A percentile compares a stretch with the other conserved stretches of the same genome.
Conservation (phyloP, 768 basidiomycete species). For the Candolleomyces eurysporus region DNA sequence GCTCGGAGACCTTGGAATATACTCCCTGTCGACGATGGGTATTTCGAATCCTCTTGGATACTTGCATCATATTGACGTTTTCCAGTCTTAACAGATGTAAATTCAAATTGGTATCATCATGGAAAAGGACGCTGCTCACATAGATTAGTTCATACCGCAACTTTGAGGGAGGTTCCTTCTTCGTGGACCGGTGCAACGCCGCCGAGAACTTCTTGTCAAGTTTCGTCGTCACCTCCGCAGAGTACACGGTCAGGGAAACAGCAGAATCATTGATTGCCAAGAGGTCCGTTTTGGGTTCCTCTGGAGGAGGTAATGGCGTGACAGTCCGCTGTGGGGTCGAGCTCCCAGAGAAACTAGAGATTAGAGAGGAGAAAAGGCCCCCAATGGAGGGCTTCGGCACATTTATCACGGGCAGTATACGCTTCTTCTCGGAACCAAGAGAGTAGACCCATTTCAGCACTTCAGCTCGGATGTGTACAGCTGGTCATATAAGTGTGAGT, state of each 20-base stretch:
- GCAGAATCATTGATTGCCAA: conserved; percentile 45
- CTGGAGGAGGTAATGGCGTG: conserved; percentile 29
- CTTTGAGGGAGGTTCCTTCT: conserved; percentile 83
- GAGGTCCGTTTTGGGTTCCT: conserved; percentile 32
- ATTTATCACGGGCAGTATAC: conserved; percentile 26
- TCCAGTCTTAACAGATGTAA: conserved; percentile 48
- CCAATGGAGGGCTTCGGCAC: conserved; percentile 29
- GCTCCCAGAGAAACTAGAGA: conserved; percentile 34
- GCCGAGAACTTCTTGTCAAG: conserved; percentile 62
- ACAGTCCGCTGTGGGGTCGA: conserved; percentile 35
- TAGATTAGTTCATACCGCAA: conserved; percentile 86
- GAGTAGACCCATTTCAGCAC: conserved; percentile 80
- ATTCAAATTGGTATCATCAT: not conserved
- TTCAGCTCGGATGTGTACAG: conserved; percentile 75
- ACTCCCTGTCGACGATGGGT: conserved; percentile 64
- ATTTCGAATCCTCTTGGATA: conserved; percentile 60
- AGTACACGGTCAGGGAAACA: conserved; percentile 63
- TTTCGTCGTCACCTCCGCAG: conserved; percentile 62
- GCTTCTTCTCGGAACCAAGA: conserved; percentile 59
- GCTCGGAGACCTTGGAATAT: conserved; percentile 87
- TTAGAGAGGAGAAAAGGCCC: conserved; percentile 52
- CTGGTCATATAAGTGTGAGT: conserved; percentile 30
- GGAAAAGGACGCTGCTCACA: conserved; percentile 37
- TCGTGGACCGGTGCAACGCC: conserved; percentile 88
- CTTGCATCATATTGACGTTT: conserved; percentile 80